Evolutionary conservation across 495 filamentous ascomycete genomes (phyloP), one percentile per base, ranked within the genome.

Genomic region (Oleoguttula mirabilis): DNA sequence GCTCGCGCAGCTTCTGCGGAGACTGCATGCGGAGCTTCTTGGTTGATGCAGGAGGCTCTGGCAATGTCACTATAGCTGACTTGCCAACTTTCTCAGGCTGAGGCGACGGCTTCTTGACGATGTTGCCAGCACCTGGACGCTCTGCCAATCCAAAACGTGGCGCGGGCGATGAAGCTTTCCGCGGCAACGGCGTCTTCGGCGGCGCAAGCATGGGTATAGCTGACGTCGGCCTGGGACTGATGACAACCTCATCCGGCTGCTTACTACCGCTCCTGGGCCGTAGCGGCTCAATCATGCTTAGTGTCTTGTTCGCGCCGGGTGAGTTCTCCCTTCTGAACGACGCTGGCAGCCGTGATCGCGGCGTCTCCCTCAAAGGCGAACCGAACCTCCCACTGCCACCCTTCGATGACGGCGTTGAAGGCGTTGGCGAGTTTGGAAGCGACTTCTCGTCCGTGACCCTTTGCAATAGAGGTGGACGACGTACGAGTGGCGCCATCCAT

Each of bases 1-100:
- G 82, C 60, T 95, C 84, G 32, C 90, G 83, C 23, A 95, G 75
- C 65, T 93, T 95, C 50, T 92, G 84, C 0, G 88, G 83, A 32
- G 80, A 88, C 60, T 93, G 88, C 60, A 94, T 76, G 35, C 84
- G 80, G 42, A 92, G 67, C 52, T 81, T 90, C 49, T 73, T 73
- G 24, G 69, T 63, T 10, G 58, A 51, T n/a, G n/a, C n/a, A n/a
- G n/a, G n/a, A n/a, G n/a, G n/a, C n/a, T n/a, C n/a, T 10, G 49
- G 38, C 4, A 30, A 41, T 0, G 23, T 39, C 5, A 21, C 15
- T 0, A 21, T 28, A 15, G 38, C 10, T 17, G 41, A 36, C 19
- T 30, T 39, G 14, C 15, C 19, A 3, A 30, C 11, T n/a, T 49
- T 49, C 4, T 41, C 36, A 4, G 52, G 39, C 17, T 21, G 34